A percentile compares a stretch with the other conserved stretches of the same genome.
phyloP scores from a whole-genome alignment of 352 stramenopile species.

The Phytopythium kandeliae region DNA sequence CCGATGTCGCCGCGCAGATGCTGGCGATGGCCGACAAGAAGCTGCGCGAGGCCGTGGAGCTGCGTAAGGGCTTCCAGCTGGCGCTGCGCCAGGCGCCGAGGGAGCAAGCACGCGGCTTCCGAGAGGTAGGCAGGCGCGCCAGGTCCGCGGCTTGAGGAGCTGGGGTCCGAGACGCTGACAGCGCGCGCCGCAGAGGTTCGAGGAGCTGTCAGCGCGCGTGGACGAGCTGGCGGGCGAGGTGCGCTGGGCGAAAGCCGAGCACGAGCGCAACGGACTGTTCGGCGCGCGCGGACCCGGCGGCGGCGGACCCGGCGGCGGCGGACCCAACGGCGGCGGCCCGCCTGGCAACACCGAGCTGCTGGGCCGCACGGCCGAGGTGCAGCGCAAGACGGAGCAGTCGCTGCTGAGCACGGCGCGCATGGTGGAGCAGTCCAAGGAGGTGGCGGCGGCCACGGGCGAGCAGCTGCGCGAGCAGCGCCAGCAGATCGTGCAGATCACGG shows the following conservation, averaged over 20 bases:
- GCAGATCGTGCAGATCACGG: constrained; percentile 84
- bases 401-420: constrained; percentile 83
- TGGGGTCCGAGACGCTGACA: too few species aligned
- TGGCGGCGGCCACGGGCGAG: constrained; percentile 73
- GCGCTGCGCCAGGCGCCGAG: constrained; percentile 69
- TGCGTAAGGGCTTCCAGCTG: constrained; percentile 84
- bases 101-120: constrained; percentile 58
- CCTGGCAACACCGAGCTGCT: constrained; percentile 75
- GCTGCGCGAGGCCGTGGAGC: constrained; percentile 74
- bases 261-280: constrained; percentile 73
- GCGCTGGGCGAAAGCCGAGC: constrained; percentile 72
- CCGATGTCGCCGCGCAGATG: constrained; percentile 55
- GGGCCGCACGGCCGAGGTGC: constrained; percentile 66
- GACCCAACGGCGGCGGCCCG: constrained; percentile 24
- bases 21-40: constrained; percentile 77
- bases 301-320: constrained; percentile 8
- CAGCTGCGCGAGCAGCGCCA: constrained; percentile 73
- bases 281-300: constrained; percentile 33
- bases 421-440: constrained; percentile 81
- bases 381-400: constrained; percentile 82
- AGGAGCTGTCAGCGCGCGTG: constrained; percentile 68
- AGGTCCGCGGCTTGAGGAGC: too few species aligned
- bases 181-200: constrained; percentile 61
- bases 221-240: constrained; percentile 80
- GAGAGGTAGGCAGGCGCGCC: too few species aligned